Percentiles rank a stretch among this genome's conserved stretches.
Conservation (phyloP, 2,329 filamentous ascomycete species). For the Pseudogymnoascus sp. region DNA sequence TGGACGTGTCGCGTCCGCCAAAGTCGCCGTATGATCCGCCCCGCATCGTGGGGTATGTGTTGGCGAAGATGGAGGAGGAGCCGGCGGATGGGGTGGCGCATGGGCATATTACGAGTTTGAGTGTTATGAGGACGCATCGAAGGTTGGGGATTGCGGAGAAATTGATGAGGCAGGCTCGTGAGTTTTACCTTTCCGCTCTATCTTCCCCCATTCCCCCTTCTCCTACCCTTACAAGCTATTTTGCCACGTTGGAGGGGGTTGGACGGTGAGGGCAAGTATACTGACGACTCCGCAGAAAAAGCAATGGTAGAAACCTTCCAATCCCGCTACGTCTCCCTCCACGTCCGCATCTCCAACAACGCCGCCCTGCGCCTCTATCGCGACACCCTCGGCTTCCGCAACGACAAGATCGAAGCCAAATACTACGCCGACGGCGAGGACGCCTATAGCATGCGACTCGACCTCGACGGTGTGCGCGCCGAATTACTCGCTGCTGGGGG, state of each 20-base stretch:
- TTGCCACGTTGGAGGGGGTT: too few relatives aligned
- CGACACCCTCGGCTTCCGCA: constrained; percentile 82
- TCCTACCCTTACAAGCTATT: too few relatives aligned
- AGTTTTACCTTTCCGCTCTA: too few relatives aligned
- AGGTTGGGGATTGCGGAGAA: constrained; percentile 91
- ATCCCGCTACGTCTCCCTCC: constrained; percentile 88
- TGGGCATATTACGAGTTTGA: constrained; percentile 92
- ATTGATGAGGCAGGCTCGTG: constrained; percentile 93
- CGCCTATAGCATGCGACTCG: constrained; percentile 88
- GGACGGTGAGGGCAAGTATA: too few relatives aligned
- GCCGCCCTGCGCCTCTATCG: constrained; percentile 90
- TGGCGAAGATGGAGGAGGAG: constrained; percentile 99
- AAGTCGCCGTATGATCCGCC: constrained; percentile 81
- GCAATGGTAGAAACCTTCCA: constrained; percentile 95
- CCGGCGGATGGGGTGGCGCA: constrained; percentile 84
- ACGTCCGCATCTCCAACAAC: constrained; percentile 89
- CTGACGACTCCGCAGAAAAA: too few relatives aligned
- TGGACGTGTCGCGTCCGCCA: constrained; percentile 76
- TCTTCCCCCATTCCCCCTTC: too few relatives aligned
- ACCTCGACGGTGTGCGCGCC: constrained; percentile 56
- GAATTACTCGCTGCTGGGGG: constrained; percentile 34
- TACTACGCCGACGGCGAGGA: constrained; percentile 99
- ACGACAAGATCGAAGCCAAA: constrained; percentile 78
- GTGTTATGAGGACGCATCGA: constrained; percentile 93
- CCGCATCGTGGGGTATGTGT: constrained; percentile 97